Base-by-base conservation (phyloP, 495 filamentous ascomycete species). In the Hyaloscypha hepaticicola region DNA sequence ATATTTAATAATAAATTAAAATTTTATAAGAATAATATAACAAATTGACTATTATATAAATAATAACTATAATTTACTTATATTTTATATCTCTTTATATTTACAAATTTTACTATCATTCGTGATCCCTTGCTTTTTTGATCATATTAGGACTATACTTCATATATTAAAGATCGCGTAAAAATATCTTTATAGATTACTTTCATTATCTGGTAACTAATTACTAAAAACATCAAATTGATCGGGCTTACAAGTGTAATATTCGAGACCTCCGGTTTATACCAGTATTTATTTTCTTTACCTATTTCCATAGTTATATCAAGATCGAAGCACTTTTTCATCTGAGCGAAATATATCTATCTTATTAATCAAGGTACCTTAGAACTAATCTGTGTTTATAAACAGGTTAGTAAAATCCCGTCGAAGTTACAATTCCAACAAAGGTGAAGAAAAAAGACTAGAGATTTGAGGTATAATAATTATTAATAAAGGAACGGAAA, bases 1-100 rank as follows among this genome's bases (percentile, higher is more conserved):
- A 88, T 72, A 83, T 90, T 70, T 87, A 83, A 80, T 80, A 77
- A 85, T 90, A 78, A 82, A 86, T 86, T 48, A 33, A 52, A 28
- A 41, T 22, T 58, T 22, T 21, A 27, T 21, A 58, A 19, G 14
- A 38, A 27, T 24, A 58, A 34, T 21, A 58, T 21, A 31, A 19
- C 22, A 38, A 58, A 2, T 19, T 58, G 34, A 58, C 55, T 58
- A 34, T 58, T 58, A n/a, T n/a, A n/a, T n/a, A n/a, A n/a, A n/a
- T n/a, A n/a, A n/a, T n/a, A n/a, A n/a, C n/a, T n/a, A n/a, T n/a
- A n/a, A n/a, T n/a, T n/a, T n/a, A n/a, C n/a, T n/a, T n/a, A n/a
- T n/a, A n/a, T n/a, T n/a, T n/a, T n/a, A n/a, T n/a, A n/a, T n/a
- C n/a, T n/a, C n/a, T n/a, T n/a, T n/a, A n/a, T n/a, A n/a, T n/a